Base-by-base conservation (phyloP, 2,329 filamentous ascomycete genomes). In the Colletotrichum sublineola region DNA sequence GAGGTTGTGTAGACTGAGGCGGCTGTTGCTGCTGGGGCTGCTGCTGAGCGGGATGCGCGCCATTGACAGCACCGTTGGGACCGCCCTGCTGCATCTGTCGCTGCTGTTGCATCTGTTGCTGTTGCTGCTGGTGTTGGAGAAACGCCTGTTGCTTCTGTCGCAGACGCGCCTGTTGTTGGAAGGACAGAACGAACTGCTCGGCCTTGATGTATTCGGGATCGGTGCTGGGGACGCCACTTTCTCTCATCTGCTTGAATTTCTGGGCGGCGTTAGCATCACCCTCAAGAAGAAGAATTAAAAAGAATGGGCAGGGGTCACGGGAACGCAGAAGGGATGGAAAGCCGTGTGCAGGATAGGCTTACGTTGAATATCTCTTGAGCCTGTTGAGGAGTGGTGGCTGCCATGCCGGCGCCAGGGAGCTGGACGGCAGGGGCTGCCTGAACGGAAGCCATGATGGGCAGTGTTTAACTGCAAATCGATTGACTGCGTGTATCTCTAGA, bases 201-300 rank as follows among this genome's bases (percentile, higher is more conserved):
- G 91, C 89, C 83, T 96, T 97, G 78, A 96, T 88, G 78, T 92
- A 95, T 80, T 98, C 95, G 57, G 96, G 96, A 78, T 98, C 95
- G 68, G 88, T 92, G 68, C 91, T 88, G 52, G 94, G 90, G 33
- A 97, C 92, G 76, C 95, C 95, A 77, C 92, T 88, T 68, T 93
- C 89, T 83, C 96, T 96, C 93, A 98, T 95, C 81, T 94, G 90
- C 79, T 93, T 92, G 76, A 93, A 96, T 88, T 94, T 95, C 95
- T 98, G 78, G 31, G 58, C 31, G 60, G 52, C 61, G 42, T 75
- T 52, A 70, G 62, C 67, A 55, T 68, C 20, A 38, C 52, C 29
- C 52, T 53, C 63, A 29, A 4, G 2, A 38, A 24, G 58, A 29
- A 4, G 2, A 38, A 24, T 5, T 20, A 8, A 29, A 18, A 29